A percentile compares a stretch with the other conserved stretches of the same genome.
phyloP scores from a whole-genome alignment of 495 filamentous ascomycete species.

The Penicillium diatomitis region DNA sequence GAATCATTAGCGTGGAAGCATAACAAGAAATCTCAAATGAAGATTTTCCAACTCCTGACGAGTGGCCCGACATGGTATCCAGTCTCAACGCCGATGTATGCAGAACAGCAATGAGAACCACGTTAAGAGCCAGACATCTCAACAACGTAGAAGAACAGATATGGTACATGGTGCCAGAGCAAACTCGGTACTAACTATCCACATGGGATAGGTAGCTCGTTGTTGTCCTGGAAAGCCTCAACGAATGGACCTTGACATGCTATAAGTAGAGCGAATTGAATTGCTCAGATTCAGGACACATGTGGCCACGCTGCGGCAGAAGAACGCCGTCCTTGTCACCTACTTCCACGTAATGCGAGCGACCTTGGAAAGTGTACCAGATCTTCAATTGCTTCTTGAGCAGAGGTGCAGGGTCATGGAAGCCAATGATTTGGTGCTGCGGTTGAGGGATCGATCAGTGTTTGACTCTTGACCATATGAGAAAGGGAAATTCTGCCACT shows the following conservation, averaged over 20 bases:
- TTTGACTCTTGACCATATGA: neutral
- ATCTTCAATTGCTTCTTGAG: conserved; percentile 43
- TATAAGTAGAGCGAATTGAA: neutral
- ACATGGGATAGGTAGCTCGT: neutral
- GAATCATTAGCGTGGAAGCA: too few species aligned
- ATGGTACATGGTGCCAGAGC: too few species aligned
- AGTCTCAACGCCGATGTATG: too few species aligned
- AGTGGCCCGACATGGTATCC: too few species aligned
- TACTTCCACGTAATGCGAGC: conserved; percentile 37
- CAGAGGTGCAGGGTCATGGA: conserved; percentile 49
- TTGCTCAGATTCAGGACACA: conserved; percentile 9
- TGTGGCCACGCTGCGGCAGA: conserved; percentile 31
- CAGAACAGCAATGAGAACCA: too few species aligned
- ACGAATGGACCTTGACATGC: neutral
- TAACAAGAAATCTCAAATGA: too few species aligned
- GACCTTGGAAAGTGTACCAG: conserved; percentile 42
- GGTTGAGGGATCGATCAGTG: conserved; percentile 7
- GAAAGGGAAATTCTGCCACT: neutral
- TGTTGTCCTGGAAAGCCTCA: neutral
- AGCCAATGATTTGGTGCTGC: conserved; percentile 45
- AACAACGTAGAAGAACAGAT: too few species aligned
- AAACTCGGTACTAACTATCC: too few species aligned
- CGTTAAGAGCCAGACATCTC: too few species aligned
- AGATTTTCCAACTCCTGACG: too few species aligned
- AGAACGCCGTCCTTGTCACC: conserved; percentile 33